Percentiles rank a stretch among this genome's conserved stretches.
Conservation (phyloP, 1,139 yeast species). For the Protomyces lactucae-debilis region DNA sequence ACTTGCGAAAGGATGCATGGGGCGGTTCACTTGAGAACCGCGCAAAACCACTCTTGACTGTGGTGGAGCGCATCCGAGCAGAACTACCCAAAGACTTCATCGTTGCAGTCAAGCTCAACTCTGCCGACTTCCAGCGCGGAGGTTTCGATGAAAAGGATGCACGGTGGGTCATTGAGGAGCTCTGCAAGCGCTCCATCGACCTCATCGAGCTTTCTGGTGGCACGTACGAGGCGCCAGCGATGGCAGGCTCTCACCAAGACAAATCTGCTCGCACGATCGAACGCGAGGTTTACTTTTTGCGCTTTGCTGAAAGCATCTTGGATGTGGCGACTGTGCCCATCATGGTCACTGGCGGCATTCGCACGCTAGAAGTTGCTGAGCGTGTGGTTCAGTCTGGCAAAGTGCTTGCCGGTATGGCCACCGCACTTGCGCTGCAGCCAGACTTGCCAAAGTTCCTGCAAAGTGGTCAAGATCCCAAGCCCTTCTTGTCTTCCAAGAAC, state of each 20-base stretch:
- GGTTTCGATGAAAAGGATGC: constrained; percentile 22
- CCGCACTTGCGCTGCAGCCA: neutral
- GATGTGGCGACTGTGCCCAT: neutral
- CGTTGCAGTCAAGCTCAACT: constrained; percentile 24
- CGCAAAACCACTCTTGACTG: constrained; percentile 53
- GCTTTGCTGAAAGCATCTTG: constrained; percentile 23
- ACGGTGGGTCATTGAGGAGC: constrained; percentile 4
- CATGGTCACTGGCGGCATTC: constrained; percentile 2
- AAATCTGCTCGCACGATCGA: constrained; percentile 16
- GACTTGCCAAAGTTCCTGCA: neutral
- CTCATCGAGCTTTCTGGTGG: constrained; percentile 25
- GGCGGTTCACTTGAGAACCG: constrained; percentile 67
- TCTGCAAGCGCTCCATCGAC: constrained; percentile 9
- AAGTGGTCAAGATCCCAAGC: neutral
- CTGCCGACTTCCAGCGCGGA: constrained; percentile 25
- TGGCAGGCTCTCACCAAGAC: neutral
- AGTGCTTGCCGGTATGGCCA: constrained; percentile 2
- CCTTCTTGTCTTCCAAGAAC: neutral
- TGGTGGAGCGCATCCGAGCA: constrained; percentile 46
- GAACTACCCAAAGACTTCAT: neutral
- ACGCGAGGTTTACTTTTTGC: constrained; percentile 25
- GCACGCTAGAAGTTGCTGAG: neutral
- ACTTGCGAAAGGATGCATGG: constrained; percentile 60
- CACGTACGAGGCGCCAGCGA: constrained; percentile 24
- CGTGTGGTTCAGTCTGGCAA: neutral